Conservation (phyloP, 2,329 filamentous ascomycete genomes). For the Sclerotiophoma versabilis region DNA sequence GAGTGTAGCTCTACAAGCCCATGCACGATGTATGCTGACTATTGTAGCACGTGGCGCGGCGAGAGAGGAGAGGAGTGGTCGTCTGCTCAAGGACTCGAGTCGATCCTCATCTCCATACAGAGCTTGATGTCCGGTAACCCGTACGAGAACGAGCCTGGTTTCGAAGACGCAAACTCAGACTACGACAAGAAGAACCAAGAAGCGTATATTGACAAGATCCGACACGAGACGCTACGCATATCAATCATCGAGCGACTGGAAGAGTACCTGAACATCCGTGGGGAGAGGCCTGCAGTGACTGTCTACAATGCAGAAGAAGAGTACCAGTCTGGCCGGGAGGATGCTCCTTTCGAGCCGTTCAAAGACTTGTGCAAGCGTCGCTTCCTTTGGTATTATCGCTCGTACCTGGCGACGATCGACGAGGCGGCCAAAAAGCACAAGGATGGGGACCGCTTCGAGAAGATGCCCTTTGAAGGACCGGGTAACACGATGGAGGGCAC, state of each 20-base stretch:
- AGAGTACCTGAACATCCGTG: slow-evolving; percentile 72
- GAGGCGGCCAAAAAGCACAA: slow-evolving; percentile 68
- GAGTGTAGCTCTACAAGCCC: slow-evolving; percentile 36
- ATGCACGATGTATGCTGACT: neutral
- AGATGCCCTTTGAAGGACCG: slow-evolving; percentile 84
- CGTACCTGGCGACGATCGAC: slow-evolving; percentile 76
- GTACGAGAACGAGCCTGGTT: slow-evolving; percentile 96
- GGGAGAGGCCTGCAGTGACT: slow-evolving; percentile 42
- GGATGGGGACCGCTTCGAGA: slow-evolving; percentile 70
- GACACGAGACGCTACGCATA: slow-evolving; percentile 87
- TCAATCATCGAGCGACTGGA: slow-evolving; percentile 88
- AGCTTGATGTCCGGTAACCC: slow-evolving; percentile 93
- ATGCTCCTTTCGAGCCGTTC: slow-evolving; percentile 81
- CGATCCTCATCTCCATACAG: slow-evolving; percentile 92
- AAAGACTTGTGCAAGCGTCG: slow-evolving; percentile 88
- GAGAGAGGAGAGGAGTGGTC: slow-evolving; percentile 95
- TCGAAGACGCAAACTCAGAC: slow-evolving; percentile 74
- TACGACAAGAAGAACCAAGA: slow-evolving; percentile 76
- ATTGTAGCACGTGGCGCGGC: slow-evolving; percentile 83
- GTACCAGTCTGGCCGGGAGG: slow-evolving; percentile 56
- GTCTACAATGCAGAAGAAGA: slow-evolving; percentile 61
- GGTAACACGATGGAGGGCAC: slow-evolving; percentile 85
- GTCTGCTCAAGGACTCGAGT: slow-evolving; percentile 92
- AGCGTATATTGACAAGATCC: slow-evolving; percentile 85
- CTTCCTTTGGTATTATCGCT: slow-evolving; percentile 95